A percentile compares a stretch with the other conserved stretches of the same genome.
phyloP scores from a whole-genome alignment of 305 asterid genomes.

The Rubia balearica region DNA sequence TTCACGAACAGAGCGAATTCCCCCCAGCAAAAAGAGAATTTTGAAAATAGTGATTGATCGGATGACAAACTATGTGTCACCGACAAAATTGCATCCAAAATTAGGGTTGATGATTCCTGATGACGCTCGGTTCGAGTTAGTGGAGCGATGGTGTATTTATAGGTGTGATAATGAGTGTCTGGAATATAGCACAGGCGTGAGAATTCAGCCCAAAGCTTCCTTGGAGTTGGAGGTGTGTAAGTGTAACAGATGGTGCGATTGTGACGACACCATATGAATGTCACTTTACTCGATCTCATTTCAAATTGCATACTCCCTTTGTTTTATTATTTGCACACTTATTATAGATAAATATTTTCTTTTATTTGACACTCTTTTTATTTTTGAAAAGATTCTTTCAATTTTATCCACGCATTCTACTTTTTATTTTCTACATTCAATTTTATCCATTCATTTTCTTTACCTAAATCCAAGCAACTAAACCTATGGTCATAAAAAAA shows the following conservation, averaged over 20 bases:
- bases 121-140: background rate
- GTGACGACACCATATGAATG: constrained; percentile 9
- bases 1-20: too few relatives aligned
- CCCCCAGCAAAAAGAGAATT: background rate
- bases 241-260: too few relatives aligned
- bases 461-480: too few relatives aligned
- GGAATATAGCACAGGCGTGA: background rate
- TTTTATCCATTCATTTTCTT: too few relatives aligned
- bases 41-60: constrained; percentile 8
- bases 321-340: too few relatives aligned
- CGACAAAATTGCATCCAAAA: background rate
- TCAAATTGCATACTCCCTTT: background rate
- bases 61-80: background rate
- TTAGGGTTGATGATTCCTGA: background rate
- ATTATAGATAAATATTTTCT: too few relatives aligned
- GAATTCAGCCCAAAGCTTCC: background rate
- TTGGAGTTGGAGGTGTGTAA: background rate
- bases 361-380: too few relatives aligned
- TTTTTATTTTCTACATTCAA: too few relatives aligned
- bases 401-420: too few relatives aligned
- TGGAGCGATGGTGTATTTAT: background rate
- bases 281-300: too few relatives aligned
- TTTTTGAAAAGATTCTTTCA: too few relatives aligned
- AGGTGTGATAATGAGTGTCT: background rate
- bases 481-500: too few relatives aligned